Conservation (phyloP, 306 rosid species). For the Arachis stenosperma region DNA sequence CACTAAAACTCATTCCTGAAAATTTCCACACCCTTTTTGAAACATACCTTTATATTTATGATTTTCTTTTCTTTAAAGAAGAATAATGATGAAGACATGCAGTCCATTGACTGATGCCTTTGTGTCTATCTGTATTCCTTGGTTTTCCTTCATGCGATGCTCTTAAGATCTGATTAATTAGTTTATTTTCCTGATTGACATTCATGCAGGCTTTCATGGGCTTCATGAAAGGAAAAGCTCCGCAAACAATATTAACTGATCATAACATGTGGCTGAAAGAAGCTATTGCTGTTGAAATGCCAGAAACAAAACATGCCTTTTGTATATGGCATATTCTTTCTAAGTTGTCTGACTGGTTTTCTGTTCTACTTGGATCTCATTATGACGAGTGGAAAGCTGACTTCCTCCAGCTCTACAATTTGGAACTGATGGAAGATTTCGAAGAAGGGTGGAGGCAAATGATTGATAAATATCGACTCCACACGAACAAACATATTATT, state of each 20-base stretch:
- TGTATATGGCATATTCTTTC: slow-evolving; percentile 83
- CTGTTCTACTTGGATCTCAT: slow-evolving; percentile 64
- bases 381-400: slow-evolving; percentile 86
- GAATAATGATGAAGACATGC: not conserved
- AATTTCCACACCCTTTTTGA: too few species aligned
- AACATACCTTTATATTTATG: not conserved
- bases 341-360: slow-evolving; percentile 89
- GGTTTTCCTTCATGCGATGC: slow-evolving; percentile 29
- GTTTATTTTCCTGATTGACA: slow-evolving; percentile 6
- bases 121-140: slow-evolving; percentile 1
- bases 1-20: too few species aligned
- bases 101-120: slow-evolving; percentile 27
- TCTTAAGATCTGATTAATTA: slow-evolving; percentile 16
- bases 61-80: slow-evolving; percentile 1
- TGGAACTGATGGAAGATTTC: slow-evolving; percentile 68
- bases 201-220: slow-evolving; percentile 66
- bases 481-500: slow-evolving; percentile 66
- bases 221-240: slow-evolving; percentile 87
- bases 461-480: slow-evolving; percentile 73
- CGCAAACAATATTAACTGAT: slow-evolving; percentile 76
- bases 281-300: slow-evolving; percentile 72
- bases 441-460: slow-evolving; percentile 81
- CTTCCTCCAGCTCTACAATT: slow-evolving; percentile 74
- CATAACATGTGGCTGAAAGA: slow-evolving; percentile 93
- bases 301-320: slow-evolving; percentile 75